phyloP scores from a whole-genome alignment of 1,284 basidiomycete species.

The Boletus semigastroideus region DNA sequence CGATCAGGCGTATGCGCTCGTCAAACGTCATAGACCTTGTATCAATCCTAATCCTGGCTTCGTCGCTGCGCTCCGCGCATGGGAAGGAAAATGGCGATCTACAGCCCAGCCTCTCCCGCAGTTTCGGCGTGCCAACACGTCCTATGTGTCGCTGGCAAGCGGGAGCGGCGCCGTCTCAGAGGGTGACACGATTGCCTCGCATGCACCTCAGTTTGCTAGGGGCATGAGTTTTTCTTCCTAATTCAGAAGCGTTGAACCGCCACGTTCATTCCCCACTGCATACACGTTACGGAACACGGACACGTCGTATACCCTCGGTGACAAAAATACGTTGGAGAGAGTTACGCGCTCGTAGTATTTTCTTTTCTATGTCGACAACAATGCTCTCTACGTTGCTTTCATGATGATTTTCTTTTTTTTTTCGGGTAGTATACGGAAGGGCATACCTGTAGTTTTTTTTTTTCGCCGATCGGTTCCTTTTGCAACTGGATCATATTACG shows the following conservation, averaged over 20 bases:
- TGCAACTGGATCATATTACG: not conserved
- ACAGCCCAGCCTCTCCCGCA: conserved; percentile 16
- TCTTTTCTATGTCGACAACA: not conserved
- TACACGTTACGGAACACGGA: not conserved
- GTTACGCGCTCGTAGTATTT: not conserved
- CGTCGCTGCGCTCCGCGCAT: conserved; percentile 49
- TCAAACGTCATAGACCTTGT: conserved; percentile 62
- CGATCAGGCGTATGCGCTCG: conserved; percentile 56
- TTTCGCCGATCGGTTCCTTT: not conserved
- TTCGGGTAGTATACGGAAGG: not conserved
- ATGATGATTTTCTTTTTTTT: not conserved
- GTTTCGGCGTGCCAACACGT: conserved; percentile 31
- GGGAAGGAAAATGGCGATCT: conserved; percentile 43
- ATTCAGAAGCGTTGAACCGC: not conserved
- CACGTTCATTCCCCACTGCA: not conserved
- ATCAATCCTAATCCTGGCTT: conserved; percentile 71
- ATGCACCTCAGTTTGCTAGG: conserved; percentile 18
- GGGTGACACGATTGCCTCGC: not conserved
- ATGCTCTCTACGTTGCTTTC: conserved; percentile 5
- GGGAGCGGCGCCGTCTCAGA: conserved; percentile 3
- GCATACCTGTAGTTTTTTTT: conserved; percentile 7
- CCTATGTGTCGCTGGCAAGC: conserved; percentile 13
- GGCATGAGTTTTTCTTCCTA: conserved; percentile 26
- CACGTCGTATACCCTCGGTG: conserved; percentile 9
- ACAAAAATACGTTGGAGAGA: not conserved